Evolutionary conservation across 2,329 filamentous ascomycete genomes (phyloP).

Genomic region (Ceratocystis destructans): DNA sequence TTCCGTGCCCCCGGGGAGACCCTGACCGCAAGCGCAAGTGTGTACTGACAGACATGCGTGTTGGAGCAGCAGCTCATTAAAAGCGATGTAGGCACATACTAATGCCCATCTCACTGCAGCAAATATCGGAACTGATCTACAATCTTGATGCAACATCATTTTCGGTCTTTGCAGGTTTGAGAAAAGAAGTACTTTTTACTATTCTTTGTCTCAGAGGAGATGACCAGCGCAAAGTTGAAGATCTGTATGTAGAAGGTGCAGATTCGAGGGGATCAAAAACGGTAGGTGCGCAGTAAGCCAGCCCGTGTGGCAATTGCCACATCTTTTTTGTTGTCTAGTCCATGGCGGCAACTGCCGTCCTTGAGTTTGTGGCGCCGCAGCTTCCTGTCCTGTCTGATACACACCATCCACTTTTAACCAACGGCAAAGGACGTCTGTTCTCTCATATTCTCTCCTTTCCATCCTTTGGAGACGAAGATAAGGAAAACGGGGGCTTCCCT

Average conservation of each 20-base stretch:
- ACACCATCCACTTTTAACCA: not conserved
- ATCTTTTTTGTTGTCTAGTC: not conserved
- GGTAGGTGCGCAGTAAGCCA: not conserved
- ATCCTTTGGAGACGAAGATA: not conserved
- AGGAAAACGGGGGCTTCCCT: not conserved
- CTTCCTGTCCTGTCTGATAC: constrained; percentile 3
- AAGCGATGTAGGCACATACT: too few species aligned
- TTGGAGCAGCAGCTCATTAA: not conserved
- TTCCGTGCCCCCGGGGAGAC: not conserved
- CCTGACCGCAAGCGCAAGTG: not conserved
- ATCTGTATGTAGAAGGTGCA: not conserved
- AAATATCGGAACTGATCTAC: not conserved
- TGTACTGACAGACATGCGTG: not conserved
- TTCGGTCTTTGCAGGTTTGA: not conserved
- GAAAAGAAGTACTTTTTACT: not conserved
- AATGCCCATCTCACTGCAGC: not conserved
- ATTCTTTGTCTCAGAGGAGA: not conserved
- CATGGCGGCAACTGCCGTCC: not conserved
- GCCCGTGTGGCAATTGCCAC: not conserved
- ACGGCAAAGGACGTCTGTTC: not conserved
- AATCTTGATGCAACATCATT: not conserved
- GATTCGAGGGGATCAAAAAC: not conserved
- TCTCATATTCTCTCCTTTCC: not conserved
- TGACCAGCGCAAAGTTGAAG: not conserved
- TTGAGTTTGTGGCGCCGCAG: not conserved